Evolutionary conservation across 148 eudicot species (phyloP).

Genomic region (Persicaria tinctoria): DNA sequence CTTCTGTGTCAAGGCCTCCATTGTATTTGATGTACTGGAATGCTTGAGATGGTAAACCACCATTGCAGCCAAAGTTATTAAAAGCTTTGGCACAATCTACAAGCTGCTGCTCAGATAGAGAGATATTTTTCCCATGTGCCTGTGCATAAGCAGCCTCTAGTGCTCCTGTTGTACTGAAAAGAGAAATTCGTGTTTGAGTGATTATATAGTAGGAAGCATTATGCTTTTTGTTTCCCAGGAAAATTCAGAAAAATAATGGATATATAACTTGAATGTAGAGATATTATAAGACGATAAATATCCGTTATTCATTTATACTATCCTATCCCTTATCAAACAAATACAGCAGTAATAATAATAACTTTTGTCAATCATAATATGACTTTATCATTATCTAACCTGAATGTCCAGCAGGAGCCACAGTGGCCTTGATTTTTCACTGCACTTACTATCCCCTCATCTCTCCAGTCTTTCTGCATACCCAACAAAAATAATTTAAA

Average conservation of each 20-base stretch:
- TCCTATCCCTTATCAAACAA: too few relatives aligned
- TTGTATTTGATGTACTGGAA: conserved; percentile 86
- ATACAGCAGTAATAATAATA: too few relatives aligned
- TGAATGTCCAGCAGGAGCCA: conserved; percentile 99
- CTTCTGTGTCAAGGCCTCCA: conserved; percentile 97
- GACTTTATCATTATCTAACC: conserved; percentile 31
- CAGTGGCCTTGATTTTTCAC: conserved; percentile 87
- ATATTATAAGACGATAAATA: too few relatives aligned
- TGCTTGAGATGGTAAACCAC: conserved; percentile 98
- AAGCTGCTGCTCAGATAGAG: conserved; percentile 97
- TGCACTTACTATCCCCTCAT: conserved; percentile 80
- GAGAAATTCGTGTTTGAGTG: background rate
- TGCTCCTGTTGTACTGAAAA: conserved; percentile 88
- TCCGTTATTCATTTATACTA: too few relatives aligned
- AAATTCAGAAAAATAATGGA: background rate
- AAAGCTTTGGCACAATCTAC: conserved; percentile 89
- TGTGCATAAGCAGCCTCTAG: conserved; percentile 97
- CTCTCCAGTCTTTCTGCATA: conserved; percentile 94
- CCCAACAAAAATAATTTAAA: conserved; percentile 5
- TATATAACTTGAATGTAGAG: background rate
- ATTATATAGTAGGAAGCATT: background rate
- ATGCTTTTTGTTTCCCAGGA: background rate
- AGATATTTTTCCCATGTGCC: conserved; percentile 69
- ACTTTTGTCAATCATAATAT: background rate
- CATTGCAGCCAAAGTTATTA: conserved; percentile 81